Percentiles rank a stretch among this genome's conserved stretches.
phyloP scores from a whole-genome alignment of 2,329 filamentous ascomycete species.

The Xylaria hypoxylon region DNA sequence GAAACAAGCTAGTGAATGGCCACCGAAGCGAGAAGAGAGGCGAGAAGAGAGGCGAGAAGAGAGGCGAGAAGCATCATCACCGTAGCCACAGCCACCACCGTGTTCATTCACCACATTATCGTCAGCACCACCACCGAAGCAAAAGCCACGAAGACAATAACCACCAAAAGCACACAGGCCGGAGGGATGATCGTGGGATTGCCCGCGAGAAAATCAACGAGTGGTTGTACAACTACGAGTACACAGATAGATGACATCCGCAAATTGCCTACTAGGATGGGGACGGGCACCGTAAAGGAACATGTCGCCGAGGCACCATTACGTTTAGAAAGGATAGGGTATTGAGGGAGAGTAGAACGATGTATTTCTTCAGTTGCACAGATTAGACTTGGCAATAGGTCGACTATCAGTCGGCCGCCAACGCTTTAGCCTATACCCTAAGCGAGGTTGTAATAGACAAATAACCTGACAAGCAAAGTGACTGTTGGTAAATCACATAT shows the following conservation, averaged over 20 bases:
- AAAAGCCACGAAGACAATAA: not conserved
- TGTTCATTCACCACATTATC: not conserved
- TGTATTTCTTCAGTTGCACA: not conserved
- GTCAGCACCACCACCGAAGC: not conserved
- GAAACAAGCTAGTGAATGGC: not conserved
- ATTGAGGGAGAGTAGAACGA: not conserved
- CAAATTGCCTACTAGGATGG: no score
- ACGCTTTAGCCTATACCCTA: not conserved
- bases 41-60: not conserved
- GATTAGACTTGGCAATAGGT: not conserved
- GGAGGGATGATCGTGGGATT: not conserved
- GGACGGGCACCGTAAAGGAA: not conserved
- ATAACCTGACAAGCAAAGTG: not conserved
- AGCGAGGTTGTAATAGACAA: slow-evolving; percentile 2
- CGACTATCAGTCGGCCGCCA: not conserved
- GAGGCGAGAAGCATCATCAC: not conserved
- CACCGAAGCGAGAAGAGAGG: not conserved
- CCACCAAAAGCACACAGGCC: not conserved
- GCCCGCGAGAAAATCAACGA: slow-evolving; percentile 10
- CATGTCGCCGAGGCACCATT: not conserved
- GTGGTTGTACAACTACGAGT: slow-evolving; percentile 1
- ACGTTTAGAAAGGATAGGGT: not conserved
- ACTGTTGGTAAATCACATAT: not conserved
- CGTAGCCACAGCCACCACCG: slow-evolving; percentile 2
- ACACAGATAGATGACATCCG: not conserved